A percentile compares a stretch with the other conserved stretches of the same genome.
Conservation (phyloP, 306 rosid species). For the Casuarina cunninghamiana region DNA sequence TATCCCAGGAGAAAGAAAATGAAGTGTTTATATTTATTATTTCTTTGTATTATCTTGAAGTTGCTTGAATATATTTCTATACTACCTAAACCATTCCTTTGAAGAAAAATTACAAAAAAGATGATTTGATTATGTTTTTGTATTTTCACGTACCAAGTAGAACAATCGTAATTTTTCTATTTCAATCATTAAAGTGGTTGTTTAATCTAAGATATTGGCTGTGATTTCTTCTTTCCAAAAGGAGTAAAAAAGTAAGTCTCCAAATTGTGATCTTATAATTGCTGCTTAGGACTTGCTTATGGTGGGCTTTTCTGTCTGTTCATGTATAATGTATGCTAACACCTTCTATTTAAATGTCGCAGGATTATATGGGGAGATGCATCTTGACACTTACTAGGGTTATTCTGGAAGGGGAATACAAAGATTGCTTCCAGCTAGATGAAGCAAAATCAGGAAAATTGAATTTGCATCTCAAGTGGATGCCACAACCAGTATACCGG, state of each 20-base stretch:
- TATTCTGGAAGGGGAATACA: constrained; percentile 81
- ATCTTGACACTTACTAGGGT: constrained; percentile 88
- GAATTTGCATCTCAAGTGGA: constrained; percentile 87
- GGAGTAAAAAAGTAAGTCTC: background rate
- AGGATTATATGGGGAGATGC: constrained; percentile 95
- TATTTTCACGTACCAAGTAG: too few relatives aligned
- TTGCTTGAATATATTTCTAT: background rate
- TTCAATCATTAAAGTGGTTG: background rate
- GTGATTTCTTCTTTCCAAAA: background rate
- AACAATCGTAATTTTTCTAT: too few relatives aligned
- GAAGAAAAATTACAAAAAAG: background rate
- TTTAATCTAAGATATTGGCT: background rate
- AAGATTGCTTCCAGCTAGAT: constrained; percentile 69
- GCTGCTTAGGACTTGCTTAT: background rate
- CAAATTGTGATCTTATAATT: background rate
- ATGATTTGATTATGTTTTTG: too few relatives aligned
- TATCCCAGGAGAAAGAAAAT: background rate
- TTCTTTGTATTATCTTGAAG: background rate
- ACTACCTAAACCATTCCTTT: background rate
- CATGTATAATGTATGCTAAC: constrained; percentile 4
- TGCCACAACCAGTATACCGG: constrained; percentile 84
- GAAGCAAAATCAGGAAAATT: constrained; percentile 81
- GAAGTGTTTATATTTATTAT: background rate
- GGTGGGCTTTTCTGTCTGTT: background rate
- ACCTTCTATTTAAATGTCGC: constrained; percentile 18